Evolutionary conservation across 805 yeast species (phyloP).

Genomic region (Tetrapisispora arboricola): DNA sequence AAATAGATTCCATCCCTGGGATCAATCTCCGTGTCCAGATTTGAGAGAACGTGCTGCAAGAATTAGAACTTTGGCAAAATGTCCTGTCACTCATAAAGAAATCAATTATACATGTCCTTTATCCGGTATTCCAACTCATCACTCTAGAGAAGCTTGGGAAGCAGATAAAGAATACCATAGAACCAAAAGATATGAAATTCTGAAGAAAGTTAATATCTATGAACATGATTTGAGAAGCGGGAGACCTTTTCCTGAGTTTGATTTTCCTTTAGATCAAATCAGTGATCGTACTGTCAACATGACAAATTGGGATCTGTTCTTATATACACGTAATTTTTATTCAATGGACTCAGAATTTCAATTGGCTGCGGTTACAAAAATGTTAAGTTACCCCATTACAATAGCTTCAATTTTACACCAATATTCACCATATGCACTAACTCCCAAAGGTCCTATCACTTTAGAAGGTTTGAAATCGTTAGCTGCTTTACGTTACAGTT

Average conservation of each 20-base stretch:
- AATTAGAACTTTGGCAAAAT: conserved; percentile 75
- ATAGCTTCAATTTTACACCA: conserved; percentile 76
- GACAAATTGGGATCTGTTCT: conserved; percentile 82
- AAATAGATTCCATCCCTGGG: conserved; percentile 81
- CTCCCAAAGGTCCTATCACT: conserved; percentile 80
- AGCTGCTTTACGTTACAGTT: conserved; percentile 84
- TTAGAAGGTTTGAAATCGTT: conserved; percentile 88
- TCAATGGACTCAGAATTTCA: conserved; percentile 97
- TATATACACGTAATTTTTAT: conserved; percentile 84
- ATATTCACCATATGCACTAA: conserved; percentile 70
- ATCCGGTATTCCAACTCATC: conserved; percentile 96
- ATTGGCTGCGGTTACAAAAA: conserved; percentile 88
- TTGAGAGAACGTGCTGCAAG: conserved; percentile 85
- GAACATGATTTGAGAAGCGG: conserved; percentile 95
- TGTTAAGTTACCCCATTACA: conserved; percentile 87
- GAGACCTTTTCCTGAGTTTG: conserved; percentile 89
- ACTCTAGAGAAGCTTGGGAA: conserved; percentile 82
- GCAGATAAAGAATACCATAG: conserved; percentile 63
- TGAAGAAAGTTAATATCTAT: conserved; percentile 80
- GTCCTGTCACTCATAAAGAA: conserved; percentile 79
- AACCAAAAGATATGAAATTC: conserved; percentile 53
- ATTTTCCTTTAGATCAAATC: conserved; percentile 75
- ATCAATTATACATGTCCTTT: conserved; percentile 83
- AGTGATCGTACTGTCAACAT: conserved; percentile 67
- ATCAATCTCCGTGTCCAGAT: conserved; percentile 80